A percentile compares a stretch with the other conserved stretches of the same genome.
Evolutionary conservation across 441 rosid species (phyloP).

Genomic region (Eruca vesicaria): DNA sequence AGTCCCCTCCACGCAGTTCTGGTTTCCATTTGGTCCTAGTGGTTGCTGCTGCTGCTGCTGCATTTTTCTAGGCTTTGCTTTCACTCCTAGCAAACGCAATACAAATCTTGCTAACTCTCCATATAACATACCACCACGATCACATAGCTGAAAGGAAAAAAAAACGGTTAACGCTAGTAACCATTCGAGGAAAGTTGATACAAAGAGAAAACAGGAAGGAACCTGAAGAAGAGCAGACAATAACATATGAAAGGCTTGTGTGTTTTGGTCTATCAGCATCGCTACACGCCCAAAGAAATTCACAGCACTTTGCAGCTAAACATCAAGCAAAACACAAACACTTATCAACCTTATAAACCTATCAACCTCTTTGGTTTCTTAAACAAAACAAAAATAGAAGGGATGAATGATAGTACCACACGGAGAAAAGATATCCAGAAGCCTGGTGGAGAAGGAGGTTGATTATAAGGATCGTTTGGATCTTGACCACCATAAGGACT

Average conservation of each 20-base stretch:
- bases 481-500: conserved; percentile 87
- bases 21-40: conserved; percentile 51
- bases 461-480: conserved; percentile 83
- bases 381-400: conserved; percentile 7
- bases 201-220: background rate
- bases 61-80: conserved; percentile 60
- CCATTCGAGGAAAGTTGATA: background rate
- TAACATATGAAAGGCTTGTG: conserved; percentile 95
- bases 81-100: conserved; percentile 77
- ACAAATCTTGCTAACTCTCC: conserved; percentile 97
- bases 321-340: conserved; percentile 18
- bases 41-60: conserved; percentile 48
- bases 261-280: conserved; percentile 89
- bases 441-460: conserved; percentile 90
- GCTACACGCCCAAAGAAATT: conserved; percentile 86
- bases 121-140: conserved; percentile 79
- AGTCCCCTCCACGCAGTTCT: conserved; percentile 73
- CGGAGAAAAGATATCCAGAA: conserved; percentile 95
- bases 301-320: conserved; percentile 97
- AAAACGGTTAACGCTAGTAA: background rate
- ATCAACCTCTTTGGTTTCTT: background rate
- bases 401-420: conserved; percentile 52
- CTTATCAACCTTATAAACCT: background rate
- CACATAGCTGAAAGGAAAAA: conserved; percentile 73
- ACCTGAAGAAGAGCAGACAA: conserved; percentile 99